These are phyloP conservation scores for Xylaria multiplex DNA, from an alignment of 2,329 filamentous ascomycete genomes.

Conservation along the genomic window DNA sequence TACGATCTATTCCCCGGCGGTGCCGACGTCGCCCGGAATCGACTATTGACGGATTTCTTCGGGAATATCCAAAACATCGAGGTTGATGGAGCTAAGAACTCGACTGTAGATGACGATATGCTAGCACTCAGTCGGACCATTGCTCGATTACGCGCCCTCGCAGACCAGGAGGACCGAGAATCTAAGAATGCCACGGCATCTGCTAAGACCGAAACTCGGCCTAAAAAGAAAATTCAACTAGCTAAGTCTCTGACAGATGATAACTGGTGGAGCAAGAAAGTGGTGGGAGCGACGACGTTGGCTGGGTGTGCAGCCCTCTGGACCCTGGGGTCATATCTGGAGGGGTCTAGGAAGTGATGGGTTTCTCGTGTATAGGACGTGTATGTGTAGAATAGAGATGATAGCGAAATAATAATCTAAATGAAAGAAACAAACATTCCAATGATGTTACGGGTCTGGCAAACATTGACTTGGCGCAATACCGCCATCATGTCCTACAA, in stretches of 20 bases:
- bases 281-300: conserved; percentile 69
- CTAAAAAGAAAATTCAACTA: conserved; percentile 55
- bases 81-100: conserved; percentile 72
- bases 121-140: conserved; percentile 77
- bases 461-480: neutral
- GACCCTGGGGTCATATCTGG: conserved; percentile 66
- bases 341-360: conserved; percentile 42
- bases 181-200: conserved; percentile 44
- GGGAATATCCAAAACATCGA: conserved; percentile 98
- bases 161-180: conserved; percentile 56
- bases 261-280: conserved; percentile 74
- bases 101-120: conserved; percentile 76
- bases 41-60: conserved; percentile 95
- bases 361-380: too few species aligned
- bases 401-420: conserved; percentile 1
- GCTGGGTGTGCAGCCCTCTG: conserved; percentile 70
- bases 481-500: neutral
- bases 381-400: conserved; percentile 11
- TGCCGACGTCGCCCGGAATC: conserved; percentile 77
- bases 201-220: conserved; percentile 34
- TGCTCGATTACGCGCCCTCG: conserved; percentile 61
- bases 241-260: conserved; percentile 72
- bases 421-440: neutral
- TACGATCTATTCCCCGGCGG: conserved; percentile 96
- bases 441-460: neutral